Base-by-base conservation (phyloP, 768 basidiomycete species). In the Leucosporidium scottii region DNA sequence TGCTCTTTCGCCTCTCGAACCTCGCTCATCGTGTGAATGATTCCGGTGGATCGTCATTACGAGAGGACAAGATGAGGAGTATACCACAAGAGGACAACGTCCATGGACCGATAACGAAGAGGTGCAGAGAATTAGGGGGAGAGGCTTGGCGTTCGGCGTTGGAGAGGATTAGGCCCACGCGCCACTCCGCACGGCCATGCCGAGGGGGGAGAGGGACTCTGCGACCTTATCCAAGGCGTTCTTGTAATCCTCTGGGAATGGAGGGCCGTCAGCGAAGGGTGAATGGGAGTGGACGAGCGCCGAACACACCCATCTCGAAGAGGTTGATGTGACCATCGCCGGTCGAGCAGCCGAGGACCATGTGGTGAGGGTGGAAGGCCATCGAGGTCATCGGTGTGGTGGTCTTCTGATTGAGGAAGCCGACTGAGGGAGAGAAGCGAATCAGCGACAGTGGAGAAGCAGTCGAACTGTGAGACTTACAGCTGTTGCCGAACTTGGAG, bases 301-400 rank as follows among this genome's bases (percentile, higher is more conserved):
- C 34, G 34, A 25, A 48, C 69, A 10, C 21, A 71, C 69, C 47
- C 67, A 69, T 72, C 65, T 69, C 47, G 53, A 66, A 72, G 17
- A 67, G 13, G 48, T 73, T 70, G 56, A 74, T 49, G 25, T 75
- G 73, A 8, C 68, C 73, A 30, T 67, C 70, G 31, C 27, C 61
- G 15, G 56, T 47, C 8, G 61, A 60, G 36, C 68, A 69, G 2
- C 65, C 75, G n/a, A 76, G 60, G 3, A 92, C 77, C 91, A 92
- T 91, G 77, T 93, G 89, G 69, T 85, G 82, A 18, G 91, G 90
- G 76, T 93, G 91, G 82, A 92, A 93, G 2, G 83, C 81, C 59
- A 91, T 79, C 36, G 87, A 86, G 54, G 84, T 86, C 65, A 72
- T 69, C 48, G 30, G 31, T 59, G 56, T 56, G 2, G 56, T 12